Percentiles rank a stretch among this genome's conserved stretches.
Conservation (phyloP, 1,284 basidiomycete genomes). For the Earliella scabrosa region DNA sequence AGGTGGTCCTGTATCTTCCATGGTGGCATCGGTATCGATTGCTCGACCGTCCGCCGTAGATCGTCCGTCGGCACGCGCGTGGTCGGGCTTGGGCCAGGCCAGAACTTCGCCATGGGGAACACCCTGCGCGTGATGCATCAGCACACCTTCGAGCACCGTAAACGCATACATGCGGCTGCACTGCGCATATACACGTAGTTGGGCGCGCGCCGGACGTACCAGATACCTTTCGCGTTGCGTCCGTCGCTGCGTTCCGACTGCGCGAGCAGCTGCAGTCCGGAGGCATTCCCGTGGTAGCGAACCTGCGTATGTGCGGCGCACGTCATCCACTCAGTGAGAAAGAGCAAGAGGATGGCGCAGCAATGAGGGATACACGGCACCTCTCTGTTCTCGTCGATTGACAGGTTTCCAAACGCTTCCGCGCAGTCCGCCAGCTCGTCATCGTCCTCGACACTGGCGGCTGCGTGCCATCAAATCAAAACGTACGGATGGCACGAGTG, state of each 20-base stretch:
- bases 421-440: constrained; percentile 52
- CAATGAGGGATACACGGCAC: constrained; percentile 5
- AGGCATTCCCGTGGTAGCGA: constrained; percentile 74
- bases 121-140: constrained; percentile 49
- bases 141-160: background rate
- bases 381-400: constrained; percentile 83
- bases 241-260: constrained; percentile 63
- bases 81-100: constrained; percentile 15
- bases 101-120: constrained; percentile 64
- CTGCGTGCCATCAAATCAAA: background rate
- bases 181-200: too few species aligned
- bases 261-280: constrained; percentile 77
- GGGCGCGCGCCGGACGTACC: constrained; percentile 49
- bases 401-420: constrained; percentile 73
- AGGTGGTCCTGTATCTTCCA: constrained; percentile 67
- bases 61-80: background rate
- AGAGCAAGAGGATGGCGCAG: background rate
- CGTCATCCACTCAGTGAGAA: background rate
- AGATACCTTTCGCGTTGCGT: constrained; percentile 71
- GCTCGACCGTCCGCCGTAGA: constrained; percentile 40
- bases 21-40: constrained; percentile 54
- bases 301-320: constrained; percentile 50
- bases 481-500: too few species aligned
- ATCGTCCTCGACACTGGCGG: constrained; percentile 18
- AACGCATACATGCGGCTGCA: background rate